Evolutionary conservation across 2,329 filamentous ascomycete species (phyloP), one percentile per base, ranked within the genome.

Genomic region (Cytospora paraplurivora): DNA sequence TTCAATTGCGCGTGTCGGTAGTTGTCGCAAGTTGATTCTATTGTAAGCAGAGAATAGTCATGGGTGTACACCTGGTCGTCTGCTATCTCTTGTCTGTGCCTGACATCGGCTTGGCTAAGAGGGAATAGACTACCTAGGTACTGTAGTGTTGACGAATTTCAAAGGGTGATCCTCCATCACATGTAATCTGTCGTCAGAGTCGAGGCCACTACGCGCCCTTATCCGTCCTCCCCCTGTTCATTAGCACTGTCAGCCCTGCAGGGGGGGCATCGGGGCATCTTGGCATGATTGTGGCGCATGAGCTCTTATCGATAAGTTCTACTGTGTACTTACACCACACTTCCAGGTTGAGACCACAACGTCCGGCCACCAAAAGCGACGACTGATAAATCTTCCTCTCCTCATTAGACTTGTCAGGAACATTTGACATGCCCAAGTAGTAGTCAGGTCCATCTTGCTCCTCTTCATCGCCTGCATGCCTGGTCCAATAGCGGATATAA

Each of bases 101-200:
- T 35, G 44, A 15, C 17, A n/a, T 11, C 37, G 37, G 21, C 3
- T 15, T 33, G 21, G 35, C 7, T 37, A n/a, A n/a, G 54, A 33
- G 35, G 21, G 13, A 33, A 47, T 27, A 27, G 27, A 33, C 27
- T 27, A 27, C 27, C 27, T 27, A 27, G 27, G 15, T 33, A 35
- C 37, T 55, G 27, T 52, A 38, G 54, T 55, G 49, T 61, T 49
- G 64, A 37, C 44, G 27, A 17, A 50, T 52, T 52, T 49, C 50
- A 33, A 33, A 50, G 34, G 61, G 61, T 52, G 53, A 55, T 41
- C 55, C 27, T 47, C 60, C 53, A 58, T 66, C 64, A 66, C 64
- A 66, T 66, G 64, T 52, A 62, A 62, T 57, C 61, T 58, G 61
- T 47, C n/a, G 17, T 47, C 17, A 47, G 7, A 21, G 19, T 44